These are phyloP conservation scores for Neopestalotiopsis sp. DNA, from an alignment of 2,329 filamentous ascomycete genomes.

Conservation along the genomic window DNA sequence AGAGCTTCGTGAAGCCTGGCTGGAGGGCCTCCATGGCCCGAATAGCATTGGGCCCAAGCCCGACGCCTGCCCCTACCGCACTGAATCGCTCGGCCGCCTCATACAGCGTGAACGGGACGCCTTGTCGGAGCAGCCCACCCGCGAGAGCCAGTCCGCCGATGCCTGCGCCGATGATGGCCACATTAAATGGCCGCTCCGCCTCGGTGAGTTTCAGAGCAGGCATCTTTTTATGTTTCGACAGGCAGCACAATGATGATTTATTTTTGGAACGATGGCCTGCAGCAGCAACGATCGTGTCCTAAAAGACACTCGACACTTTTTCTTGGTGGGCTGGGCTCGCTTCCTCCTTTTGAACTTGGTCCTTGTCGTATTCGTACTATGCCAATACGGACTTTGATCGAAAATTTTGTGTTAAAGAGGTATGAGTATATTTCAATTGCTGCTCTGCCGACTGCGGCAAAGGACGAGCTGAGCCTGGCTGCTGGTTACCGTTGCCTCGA, in stretches of 20 bases:
- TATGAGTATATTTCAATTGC: background rate
- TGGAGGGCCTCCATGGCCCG: slow-evolving; percentile 47
- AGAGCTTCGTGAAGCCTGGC: slow-evolving; percentile 39
- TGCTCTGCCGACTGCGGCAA: background rate
- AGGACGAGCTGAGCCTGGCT: background rate
- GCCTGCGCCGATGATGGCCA: slow-evolving; percentile 35
- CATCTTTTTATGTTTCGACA: background rate
- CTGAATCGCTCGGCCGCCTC: slow-evolving; percentile 30
- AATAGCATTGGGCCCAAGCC: slow-evolving; percentile 45
- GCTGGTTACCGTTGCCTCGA: background rate
- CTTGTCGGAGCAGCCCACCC: slow-evolving; percentile 32
- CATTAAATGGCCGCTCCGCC: slow-evolving; percentile 18
- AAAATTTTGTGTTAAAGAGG: background rate
- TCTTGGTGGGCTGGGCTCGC: background rate
- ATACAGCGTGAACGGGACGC: slow-evolving; percentile 32
- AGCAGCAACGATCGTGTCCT: background rate
- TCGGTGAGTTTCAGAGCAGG: background rate
- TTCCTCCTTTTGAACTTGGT: background rate
- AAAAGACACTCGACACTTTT: background rate
- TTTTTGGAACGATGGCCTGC: background rate
- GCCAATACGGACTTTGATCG: background rate
- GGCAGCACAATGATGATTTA: background rate
- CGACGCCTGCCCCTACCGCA: slow-evolving; percentile 36
- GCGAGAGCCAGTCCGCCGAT: slow-evolving; percentile 34
- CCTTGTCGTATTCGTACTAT: background rate